Evolutionary conservation across 2,329 filamentous ascomycete species (phyloP), one percentile per base, ranked within the genome.

Genomic region (Hypomyces perniciosus): DNA sequence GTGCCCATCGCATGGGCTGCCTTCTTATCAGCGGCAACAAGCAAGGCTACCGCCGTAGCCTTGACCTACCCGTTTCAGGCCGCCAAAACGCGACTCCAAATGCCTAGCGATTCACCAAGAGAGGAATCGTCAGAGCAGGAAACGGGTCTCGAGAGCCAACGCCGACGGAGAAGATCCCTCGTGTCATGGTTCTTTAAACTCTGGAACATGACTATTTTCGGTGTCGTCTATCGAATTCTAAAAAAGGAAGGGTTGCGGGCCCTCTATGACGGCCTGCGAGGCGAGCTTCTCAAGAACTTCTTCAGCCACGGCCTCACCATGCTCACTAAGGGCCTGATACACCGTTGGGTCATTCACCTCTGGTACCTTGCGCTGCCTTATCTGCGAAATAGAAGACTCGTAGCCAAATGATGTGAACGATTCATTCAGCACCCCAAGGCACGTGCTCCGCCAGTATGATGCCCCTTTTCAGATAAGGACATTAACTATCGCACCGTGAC

Each of bases 221-320:
- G 75, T 27, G 81, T 80, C 7, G 77, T 90, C 20, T 56, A 81
- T 27, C 72, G 75, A 20, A 81, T 81, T 35, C 70, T 76, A 31
- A 77, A 74, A 42, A 75, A 71, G 0, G 88, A 95, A 61, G 90
- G 90, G 1, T 54, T 84, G 0, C 63, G 65, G 4, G 85, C 83
- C 0, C 69, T 95, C 7, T 96, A 95, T 63, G 81, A 86, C 44
- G 90, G 90, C 5, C 72, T 95, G 0, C 77, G 76, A 10, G 87
- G 84, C 4, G 88, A 95, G 67, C 75, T 95, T 3, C 68, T 91
- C 7, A 91, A 90, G 61, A 86, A 87, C 0, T 95, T 95, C 70
- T 84, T 96, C 61, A 84, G 83, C 26, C 90, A 96, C 61, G 90
- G 90, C 1, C 78, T 90, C 46, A 92, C 90, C 1, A 95, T 95